These are phyloP conservation scores for Flaveria ramosissima DNA, from an alignment of 129 eudicot genomes.

Conservation along the genomic window DNA sequence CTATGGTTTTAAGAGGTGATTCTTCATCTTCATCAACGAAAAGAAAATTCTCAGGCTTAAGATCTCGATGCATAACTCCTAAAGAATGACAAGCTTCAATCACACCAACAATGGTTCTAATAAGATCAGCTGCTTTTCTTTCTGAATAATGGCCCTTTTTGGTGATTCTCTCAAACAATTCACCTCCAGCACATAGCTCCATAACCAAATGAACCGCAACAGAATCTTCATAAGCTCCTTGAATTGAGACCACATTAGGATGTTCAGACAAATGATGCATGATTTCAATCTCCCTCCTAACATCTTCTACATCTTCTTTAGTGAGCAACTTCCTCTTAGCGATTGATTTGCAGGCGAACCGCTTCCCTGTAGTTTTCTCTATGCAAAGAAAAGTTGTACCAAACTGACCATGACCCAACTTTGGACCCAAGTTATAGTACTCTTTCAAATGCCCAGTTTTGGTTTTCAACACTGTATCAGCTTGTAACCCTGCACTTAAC, in stretches of 20 bases:
- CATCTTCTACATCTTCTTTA: constrained; percentile 76
- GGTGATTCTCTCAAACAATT: constrained; percentile 77
- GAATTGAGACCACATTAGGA: constrained; percentile 66
- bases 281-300: constrained; percentile 82
- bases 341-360: constrained; percentile 84
- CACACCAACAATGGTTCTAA: constrained; percentile 73
- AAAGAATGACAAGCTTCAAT: constrained; percentile 82
- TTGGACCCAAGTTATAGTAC: constrained; percentile 58
- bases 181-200: constrained; percentile 90
- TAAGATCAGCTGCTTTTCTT: constrained; percentile 79
- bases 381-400: constrained; percentile 83
- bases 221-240: constrained; percentile 84
- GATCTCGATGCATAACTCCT: constrained; percentile 94
- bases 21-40: constrained; percentile 77
- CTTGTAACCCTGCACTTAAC: constrained; percentile 78
- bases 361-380: constrained; percentile 62
- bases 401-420: constrained; percentile 85
- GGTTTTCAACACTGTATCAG: constrained; percentile 59
- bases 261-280: constrained; percentile 81
- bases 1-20: constrained; percentile 72
- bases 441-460: constrained; percentile 84
- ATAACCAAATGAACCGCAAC: constrained; percentile 84
- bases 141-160: constrained; percentile 77
- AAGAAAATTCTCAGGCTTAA: constrained; percentile 90
- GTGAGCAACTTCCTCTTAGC: constrained; percentile 69